Conservation (phyloP, 2,329 filamentous ascomycete genomes). For the Fusarium acutatum region DNA sequence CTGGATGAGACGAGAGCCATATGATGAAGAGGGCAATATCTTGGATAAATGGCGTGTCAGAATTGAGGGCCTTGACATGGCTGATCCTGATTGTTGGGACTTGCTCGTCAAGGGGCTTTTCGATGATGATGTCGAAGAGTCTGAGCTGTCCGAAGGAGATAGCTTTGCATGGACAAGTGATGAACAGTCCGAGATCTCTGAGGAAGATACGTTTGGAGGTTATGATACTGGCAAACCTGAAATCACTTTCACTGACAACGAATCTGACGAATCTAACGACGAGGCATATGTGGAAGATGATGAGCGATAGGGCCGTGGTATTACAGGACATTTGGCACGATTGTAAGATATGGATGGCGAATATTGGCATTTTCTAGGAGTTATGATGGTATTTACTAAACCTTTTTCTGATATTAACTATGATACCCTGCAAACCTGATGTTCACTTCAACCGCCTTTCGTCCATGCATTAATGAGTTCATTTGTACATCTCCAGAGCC, state of each 20-base stretch:
- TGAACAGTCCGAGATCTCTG: not conserved
- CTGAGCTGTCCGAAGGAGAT: slow-evolving; percentile 19
- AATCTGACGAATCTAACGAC: not conserved
- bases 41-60: slow-evolving; percentile 35
- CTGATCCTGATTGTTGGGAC: slow-evolving; percentile 40
- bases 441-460: not conserved
- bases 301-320: not conserved
- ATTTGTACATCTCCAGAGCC: not conserved
- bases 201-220: not conserved
- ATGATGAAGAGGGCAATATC: slow-evolving; percentile 37
- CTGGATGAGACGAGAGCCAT: slow-evolving; percentile 43
- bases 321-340: not conserved
- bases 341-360: not conserved
- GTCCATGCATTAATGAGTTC: not conserved
- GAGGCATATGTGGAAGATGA: not conserved
- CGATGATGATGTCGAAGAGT: slow-evolving; percentile 24
- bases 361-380: not conserved
- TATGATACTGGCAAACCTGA: not conserved
- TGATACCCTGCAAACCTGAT: slow-evolving; percentile 23
- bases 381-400: not conserved
- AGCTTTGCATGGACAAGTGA: slow-evolving; percentile 15
- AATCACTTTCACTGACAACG: not conserved
- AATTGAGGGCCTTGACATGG: slow-evolving; percentile 37
- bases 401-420: not conserved
- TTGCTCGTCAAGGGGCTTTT: slow-evolving; percentile 26